Evolutionary conservation across 495 filamentous ascomycete species (phyloP), one percentile per base, ranked within the genome.

Genomic region (Xylaria longipes): DNA sequence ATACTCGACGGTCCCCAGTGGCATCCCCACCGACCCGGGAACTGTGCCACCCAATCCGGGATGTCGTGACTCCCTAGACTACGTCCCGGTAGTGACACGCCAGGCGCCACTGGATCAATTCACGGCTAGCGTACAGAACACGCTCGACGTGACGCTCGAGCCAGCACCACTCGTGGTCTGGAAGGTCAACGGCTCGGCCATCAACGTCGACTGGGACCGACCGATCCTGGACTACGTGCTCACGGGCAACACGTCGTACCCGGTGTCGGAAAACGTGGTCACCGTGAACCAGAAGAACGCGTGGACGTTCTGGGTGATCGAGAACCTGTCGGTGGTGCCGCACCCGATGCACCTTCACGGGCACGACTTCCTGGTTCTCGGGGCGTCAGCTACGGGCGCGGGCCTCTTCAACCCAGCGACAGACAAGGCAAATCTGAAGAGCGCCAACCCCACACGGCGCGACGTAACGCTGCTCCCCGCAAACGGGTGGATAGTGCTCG

Each of bases 361-460:
- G 5, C 85, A 91, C 77, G 84, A 91, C 74, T 92, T 91, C 81
- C 76, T 82, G 54, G 79, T 91, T 41, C 78, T 91, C 25, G 82
- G 85, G 31, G 80, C 63, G 83, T 86, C 80, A n/a, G 56, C 68
- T 67, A 43, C 48, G 8, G 50, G 61, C 9, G 78, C 35, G 68
- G 84, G 65, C 71, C 81, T 66, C 78, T 89, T 84, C 78, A 80
- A 60, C 33, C 57, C 75, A 35, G 52, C 72, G 29, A 50, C 70
- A 22, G 71, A 78, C 70, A 70, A 72, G 11, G 63, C 72, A 0
- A 77, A 63, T 0, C 72, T 86, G 5, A 78, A 77, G 12, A 72
- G 76, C 31, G 71, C 76, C 29, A 89, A 83, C 73, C 86, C 89
- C 0, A 84, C 87, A 2, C 80, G 90, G 0, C 81, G 91, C 9